Base-by-base conservation (phyloP, 140 eudicot species). In the Oenanthe javanica region DNA sequence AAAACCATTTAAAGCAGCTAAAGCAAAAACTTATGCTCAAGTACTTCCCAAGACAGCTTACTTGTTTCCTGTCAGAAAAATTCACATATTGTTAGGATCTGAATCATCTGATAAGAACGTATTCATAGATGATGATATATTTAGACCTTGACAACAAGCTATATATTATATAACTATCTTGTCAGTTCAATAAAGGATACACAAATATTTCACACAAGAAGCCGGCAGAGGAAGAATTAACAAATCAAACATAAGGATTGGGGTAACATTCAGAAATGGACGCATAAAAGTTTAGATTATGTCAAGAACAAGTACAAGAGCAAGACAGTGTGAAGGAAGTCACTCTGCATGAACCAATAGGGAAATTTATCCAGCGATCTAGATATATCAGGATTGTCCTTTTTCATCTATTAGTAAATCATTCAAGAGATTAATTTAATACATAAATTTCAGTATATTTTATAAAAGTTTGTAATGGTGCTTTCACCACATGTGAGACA, bases 1-100 rank as follows among this genome's bases (percentile, higher is more conserved):
- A 91, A 86, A 94, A 94, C 98, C 98, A 94, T 76, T 94, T 94
- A 74, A 94, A 94, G 87, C 85, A 86, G 86, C 98, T 94, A 96
- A 96, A 93, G 49, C 75, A 63, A 80, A 93, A 89, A 84, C 97
- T 93, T 70, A 93, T 84, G 87, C 97, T 93, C 66, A 93, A 76
- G 77, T 92, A 92, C 86, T 92, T 94, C 43, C 97, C 98, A 50
- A 94, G 97, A 72, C 87, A 89, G 75, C 84, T 86, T 77, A 94
- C 98, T 80, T 94, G 98, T 81, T 92, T 92, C 85, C 98, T 93
- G 91, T 42, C 72, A 23, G 1, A 71, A 82, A 23, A 81, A 66
- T 8, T 6, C 72, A 27, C 43, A 4, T 0, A 23, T 66, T 66
- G 67, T 66, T 27, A 27, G 45, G 45, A 66, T 27, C 40, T 66